These are phyloP conservation scores for Nakazawaea ernobii DNA, from an alignment of 805 yeast genomes.

Conservation along the genomic window DNA sequence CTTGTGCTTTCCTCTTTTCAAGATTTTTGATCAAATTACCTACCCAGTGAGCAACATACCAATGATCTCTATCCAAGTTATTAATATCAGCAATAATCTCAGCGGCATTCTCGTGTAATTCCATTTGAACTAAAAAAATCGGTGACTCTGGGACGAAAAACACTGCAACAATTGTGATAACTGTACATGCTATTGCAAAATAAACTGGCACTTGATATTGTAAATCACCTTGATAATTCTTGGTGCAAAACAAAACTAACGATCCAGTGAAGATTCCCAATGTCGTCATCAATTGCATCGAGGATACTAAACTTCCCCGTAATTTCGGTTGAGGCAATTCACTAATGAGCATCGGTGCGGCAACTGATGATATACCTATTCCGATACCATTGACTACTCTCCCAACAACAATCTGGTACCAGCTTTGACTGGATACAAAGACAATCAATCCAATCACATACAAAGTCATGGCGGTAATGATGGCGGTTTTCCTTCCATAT, in stretches of 20 bases:
- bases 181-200: constrained; percentile 16
- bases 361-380: constrained; percentile 25
- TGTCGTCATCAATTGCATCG: constrained; percentile 28
- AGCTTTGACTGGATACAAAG: constrained; percentile 10
- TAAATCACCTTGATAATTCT: constrained; percentile 7
- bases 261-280: constrained; percentile 28
- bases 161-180: constrained; percentile 14
- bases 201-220: constrained; percentile 21
- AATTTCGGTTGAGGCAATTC: constrained; percentile 25
- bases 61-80: constrained; percentile 10
- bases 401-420: constrained; percentile 23
- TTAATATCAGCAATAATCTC: constrained; percentile 8
- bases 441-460: constrained; percentile 19
- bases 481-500: constrained; percentile 20
- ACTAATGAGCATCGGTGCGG: constrained; percentile 30
- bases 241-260: constrained; percentile 17
- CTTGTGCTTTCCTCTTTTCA: background rate
- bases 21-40: constrained; percentile 5
- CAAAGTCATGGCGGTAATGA: constrained; percentile 17
- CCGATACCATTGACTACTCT: constrained; percentile 26
- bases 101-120: constrained; percentile 6
- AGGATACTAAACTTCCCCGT: constrained; percentile 26
- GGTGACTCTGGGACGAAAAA: constrained; percentile 31
- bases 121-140: constrained; percentile 17
- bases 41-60: constrained; percentile 14